Evolutionary conservation across 371 early-diverging fungal genomes (phyloP), one percentile per base, ranked within the genome.

Genomic region (Rhizopus sp.): DNA sequence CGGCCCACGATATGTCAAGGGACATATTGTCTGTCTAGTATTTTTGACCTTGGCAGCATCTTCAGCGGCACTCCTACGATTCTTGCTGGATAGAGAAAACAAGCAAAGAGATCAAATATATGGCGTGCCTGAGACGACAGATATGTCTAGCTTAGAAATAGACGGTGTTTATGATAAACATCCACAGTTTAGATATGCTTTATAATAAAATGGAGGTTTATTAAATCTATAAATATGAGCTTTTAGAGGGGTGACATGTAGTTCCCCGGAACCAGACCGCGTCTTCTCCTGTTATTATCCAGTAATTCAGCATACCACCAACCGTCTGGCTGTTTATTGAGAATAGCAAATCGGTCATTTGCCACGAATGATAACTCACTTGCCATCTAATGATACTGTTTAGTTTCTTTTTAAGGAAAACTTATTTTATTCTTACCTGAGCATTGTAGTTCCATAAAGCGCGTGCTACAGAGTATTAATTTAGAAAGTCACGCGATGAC

Each of bases 11-110:
- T 84, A 78, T 51, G 61, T 72, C 49, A 64, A 60, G 57, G 83
- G 84, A 7, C 82, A 84, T 34, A 60, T 62, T 13, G 64, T 84
- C n/a, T 82, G 84, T 37, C 50, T 83, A 5, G 80, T 75, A 0
- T 73, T 77, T 45, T 59, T 73, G 17, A 33, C 23, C 0, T 30
- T 73, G 29, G 59, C 59, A 31, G 59, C 42, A 15, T 39, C 35
- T 9, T 63, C 64, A 9, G 64, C 64, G 7, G 37, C 34, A 17
- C 57, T 66, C 17, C 57, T 83, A 15, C 64, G 74, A 7, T 59
- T 53, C 56, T 44, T 78, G 3, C 64, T 83, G 13, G 63, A 69
- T 42, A 71, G 76, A 10, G 84, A 84, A 44, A 84, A 84, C 47
- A 60, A 59, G 15, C 67, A 62, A 10, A 65, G 82, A 31, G 78